These are phyloP conservation scores for Botrytis fabae DNA, from an alignment of 2,329 filamentous ascomycete genomes.

Conservation along the genomic window DNA sequence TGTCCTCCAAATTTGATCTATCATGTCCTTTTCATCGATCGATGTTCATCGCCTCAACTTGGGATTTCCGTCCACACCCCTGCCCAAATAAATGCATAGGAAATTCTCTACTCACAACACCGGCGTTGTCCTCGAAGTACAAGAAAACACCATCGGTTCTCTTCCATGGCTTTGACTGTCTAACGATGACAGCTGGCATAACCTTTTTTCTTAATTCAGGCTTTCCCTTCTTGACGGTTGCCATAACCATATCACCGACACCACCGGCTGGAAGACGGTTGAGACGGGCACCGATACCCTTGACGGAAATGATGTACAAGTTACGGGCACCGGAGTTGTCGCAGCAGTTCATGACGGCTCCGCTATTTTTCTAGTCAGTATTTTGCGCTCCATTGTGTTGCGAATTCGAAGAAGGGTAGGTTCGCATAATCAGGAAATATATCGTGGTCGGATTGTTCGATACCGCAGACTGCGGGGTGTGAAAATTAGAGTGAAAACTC, in stretches of 20 bases:
- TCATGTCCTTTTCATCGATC: neutral
- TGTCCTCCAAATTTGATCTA: neutral
- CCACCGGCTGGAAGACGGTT: constrained; percentile 96
- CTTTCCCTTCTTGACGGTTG: constrained; percentile 99
- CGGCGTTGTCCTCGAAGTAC: constrained; percentile 99
- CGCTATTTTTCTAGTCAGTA: constrained; percentile 54
- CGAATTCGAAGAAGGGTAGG: constrained; percentile 7
- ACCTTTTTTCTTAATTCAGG: constrained; percentile 99
- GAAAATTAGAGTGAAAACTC: constrained; percentile 52
- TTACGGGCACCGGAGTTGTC: constrained; percentile 99
- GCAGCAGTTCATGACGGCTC: constrained; percentile 99
- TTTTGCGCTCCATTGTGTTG: constrained; percentile 4
- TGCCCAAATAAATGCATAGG: constrained; percentile 17
- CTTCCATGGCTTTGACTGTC: constrained; percentile 99
- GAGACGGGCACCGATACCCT: constrained; percentile 95
- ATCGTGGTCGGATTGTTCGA: constrained; percentile 34
- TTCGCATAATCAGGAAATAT: neutral
- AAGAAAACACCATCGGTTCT: constrained; percentile 97
- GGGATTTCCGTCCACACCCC: neutral
- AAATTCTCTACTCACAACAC: constrained; percentile 71
- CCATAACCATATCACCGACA: constrained; percentile 99
- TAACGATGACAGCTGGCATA: constrained; percentile 98
- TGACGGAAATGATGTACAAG: constrained; percentile 99
- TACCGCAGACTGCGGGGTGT: constrained; percentile 33
- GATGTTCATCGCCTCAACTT: neutral